Evolutionary conservation across 2,329 filamentous ascomycete species (phyloP), one percentile per base, ranked within the genome.

Genomic region (Fusarium praegraminearum): DNA sequence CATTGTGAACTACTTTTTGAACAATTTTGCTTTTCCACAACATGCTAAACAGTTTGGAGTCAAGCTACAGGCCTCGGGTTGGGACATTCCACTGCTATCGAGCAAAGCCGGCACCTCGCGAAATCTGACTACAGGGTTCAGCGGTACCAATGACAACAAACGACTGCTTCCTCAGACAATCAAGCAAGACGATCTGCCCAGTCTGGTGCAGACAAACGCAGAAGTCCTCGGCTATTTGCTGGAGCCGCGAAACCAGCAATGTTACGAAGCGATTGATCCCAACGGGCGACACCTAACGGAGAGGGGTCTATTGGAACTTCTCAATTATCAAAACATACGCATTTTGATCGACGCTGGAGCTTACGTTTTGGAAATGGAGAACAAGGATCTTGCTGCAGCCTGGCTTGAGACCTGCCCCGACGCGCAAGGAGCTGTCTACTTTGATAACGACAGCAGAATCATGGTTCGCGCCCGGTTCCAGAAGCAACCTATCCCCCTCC

Each of bases 81-180:
- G 90, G 90, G 90, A 93, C 67, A 79, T 93, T 3, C 87, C 89
- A 0, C 75, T 88, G 80, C 81, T 67, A 5, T 49, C 55, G 1
- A 26, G n/a, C 2, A 26, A 33, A 1, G 4, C 11, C 4, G 36
- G 68, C 2, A 63, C 3, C 11, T 38, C 22, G 9, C 32, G 28
- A 6, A 47, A 30, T 7, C 36, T 83, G 2, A 91, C 89, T 0
- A 92, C 90, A 0, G 91, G 91, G 0, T 93, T 94, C 74, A 91
- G 88, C 10, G 91, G 91, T 0, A 93, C 91, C 0, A 93, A 91
- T 45, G 91, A 93, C 72, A 88, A 86, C 22, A 82, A 84, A 38
- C 79, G 78, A 0, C 80, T 91, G 35, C 77, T 93, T 0, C 91
- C 91, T 0, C 75, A 88, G n/a, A 88, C 83, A 0, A 87, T 93